Conservation (phyloP, 2,329 filamentous ascomycete genomes). For the Colletotrichum plurivorum region DNA sequence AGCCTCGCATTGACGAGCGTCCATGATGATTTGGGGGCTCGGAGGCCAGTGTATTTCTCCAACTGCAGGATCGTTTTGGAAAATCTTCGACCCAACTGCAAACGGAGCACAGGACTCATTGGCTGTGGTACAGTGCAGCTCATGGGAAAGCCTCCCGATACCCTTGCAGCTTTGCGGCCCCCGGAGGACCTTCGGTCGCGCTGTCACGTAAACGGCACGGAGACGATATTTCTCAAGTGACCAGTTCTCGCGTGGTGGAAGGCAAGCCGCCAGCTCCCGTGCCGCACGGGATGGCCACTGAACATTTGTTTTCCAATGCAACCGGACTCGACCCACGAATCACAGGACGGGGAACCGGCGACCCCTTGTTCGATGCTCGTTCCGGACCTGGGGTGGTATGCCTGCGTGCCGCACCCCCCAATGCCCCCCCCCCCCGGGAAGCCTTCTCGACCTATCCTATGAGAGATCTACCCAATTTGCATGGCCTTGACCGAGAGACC, state of each 20-base stretch:
- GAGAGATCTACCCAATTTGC: conserved; percentile 14
- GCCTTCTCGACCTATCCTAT: conserved; percentile 22
- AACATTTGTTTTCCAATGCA: conserved; percentile 3
- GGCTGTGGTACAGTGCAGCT: not conserved
- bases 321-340: conserved; percentile 24
- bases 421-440: not conserved
- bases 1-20: not conserved
- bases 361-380: conserved; percentile 14
- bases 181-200: not conserved
- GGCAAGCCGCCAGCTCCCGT: not conserved
- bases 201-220: conserved; percentile 22
- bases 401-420: conserved; percentile 28
- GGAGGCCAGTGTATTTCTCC: too few species aligned
- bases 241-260: conserved; percentile 4
- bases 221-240: conserved; percentile 17
- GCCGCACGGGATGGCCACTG: not conserved
- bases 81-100: not conserved
- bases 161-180: not conserved
- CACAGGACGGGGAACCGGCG: not conserved
- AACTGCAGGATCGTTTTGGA: conserved; percentile 3
- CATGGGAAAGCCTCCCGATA: not conserved
- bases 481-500: conserved; percentile 21
- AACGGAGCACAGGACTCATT: not conserved
- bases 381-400: conserved; percentile 22
- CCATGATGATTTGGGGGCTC: not conserved